A percentile compares a stretch with the other conserved stretches of the same genome.
Evolutionary conservation across 1,284 basidiomycete genomes (phyloP).

Genomic region (Ustilago nuda): DNA sequence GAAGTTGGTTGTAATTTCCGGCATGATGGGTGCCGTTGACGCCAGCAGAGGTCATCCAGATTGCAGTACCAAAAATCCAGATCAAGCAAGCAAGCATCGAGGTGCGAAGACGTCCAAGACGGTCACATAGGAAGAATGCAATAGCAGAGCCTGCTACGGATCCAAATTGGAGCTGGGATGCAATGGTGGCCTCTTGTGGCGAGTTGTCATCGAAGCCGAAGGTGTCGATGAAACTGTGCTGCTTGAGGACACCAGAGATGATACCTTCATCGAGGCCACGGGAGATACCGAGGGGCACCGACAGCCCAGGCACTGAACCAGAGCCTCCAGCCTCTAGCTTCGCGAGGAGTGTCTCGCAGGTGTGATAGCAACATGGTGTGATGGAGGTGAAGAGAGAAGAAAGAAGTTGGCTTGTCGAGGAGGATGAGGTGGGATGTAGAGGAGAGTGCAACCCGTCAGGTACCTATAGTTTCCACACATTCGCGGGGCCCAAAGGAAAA

Average conservation of each 20-base stretch:
- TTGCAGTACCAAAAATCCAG: constrained; percentile 55
- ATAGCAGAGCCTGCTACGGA: constrained; percentile 52
- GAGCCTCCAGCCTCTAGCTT: constrained; percentile 45
- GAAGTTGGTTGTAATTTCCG: constrained; percentile 49
- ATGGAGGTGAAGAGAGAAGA: not conserved
- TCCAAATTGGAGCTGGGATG: constrained; percentile 54
- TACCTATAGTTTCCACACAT: constrained; percentile 4
- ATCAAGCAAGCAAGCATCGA: constrained; percentile 52
- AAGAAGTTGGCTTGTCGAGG: not conserved
- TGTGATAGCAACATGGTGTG: constrained; percentile 41
- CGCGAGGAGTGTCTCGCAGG: constrained; percentile 42
- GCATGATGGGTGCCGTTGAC: constrained; percentile 28
- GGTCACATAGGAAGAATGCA: constrained; percentile 57
- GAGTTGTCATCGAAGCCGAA: constrained; percentile 51
- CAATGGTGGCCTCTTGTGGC: constrained; percentile 46
- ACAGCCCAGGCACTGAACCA: constrained; percentile 49
- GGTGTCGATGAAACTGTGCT: constrained; percentile 43
- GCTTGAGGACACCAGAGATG: constrained; percentile 46
- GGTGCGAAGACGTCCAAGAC: constrained; percentile 47
- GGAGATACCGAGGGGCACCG: constrained; percentile 45
- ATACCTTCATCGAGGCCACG: constrained; percentile 60
- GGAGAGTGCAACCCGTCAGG: not conserved
- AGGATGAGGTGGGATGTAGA: not conserved
- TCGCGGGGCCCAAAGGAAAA: not conserved
- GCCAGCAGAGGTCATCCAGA: constrained; percentile 55